Base-by-base conservation (phyloP, 139 green algal species). In the Zygnema cylindricum region DNA sequence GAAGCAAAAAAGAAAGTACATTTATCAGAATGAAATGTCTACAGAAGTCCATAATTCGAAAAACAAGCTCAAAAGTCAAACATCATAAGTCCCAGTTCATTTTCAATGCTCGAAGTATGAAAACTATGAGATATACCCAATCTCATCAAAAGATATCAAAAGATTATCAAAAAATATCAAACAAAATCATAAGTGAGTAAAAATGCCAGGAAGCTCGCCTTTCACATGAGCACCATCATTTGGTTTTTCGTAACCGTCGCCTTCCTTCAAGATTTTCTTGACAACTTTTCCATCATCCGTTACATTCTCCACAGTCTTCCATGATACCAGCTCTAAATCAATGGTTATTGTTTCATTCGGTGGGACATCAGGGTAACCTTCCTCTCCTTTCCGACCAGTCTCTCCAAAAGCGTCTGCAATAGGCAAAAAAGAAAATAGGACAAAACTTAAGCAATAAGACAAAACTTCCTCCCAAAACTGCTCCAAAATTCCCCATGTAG, bases 231-330 rank as follows among this genome's bases (percentile, higher is more conserved):
- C 90, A 16, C 95, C 95, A 22, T 91, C 93, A 73, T 98, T 95
- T 30, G 97, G 97, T 23, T 77, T 94, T 75, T 96, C 93, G 84
- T 94, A 98, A 25, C 94, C 94, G 3, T 93, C 89, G 32, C 84
- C 89, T 30, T 96, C 92, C 21, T 90, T 78, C 55, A 98, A 76
- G n/a, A 91, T 93, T 92, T 97, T 98, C 84, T 95, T 98, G 23
- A 95, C 71, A 21, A 98, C 94, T 2, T 73, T 84, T 1, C 94
- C 95, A 76, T 98, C 96, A 2, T 88, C 83, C 0, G 92, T 93
- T 0, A 95, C 86, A 32, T 92, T 86, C 55, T 98, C 96, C 88
- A 95, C 88, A 43, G 92, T 97, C 76, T 97, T 95, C 94, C 95
- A 96, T 7, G 69, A 84, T 35, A 95, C 57, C 30, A 99, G 92